A percentile compares a stretch with the other conserved stretches of the same genome.
These are phyloP conservation scores for Penicillium lividum DNA, from an alignment of 495 filamentous ascomycete species.

Conservation along the genomic window DNA sequence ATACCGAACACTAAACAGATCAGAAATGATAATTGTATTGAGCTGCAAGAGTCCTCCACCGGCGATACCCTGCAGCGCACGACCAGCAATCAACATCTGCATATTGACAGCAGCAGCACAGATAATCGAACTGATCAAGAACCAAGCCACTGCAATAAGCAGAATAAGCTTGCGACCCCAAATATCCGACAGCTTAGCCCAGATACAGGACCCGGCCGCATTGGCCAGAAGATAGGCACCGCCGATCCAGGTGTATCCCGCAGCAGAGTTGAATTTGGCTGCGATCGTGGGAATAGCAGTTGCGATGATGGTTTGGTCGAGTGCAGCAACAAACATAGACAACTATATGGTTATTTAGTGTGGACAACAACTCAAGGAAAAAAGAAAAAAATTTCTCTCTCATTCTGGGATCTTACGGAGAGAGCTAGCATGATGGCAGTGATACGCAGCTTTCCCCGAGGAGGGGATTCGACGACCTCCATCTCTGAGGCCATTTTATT, in stretches of 20 bases:
- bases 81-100: slow-evolving; percentile 54
- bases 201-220: slow-evolving; percentile 55
- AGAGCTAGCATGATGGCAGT: slow-evolving; percentile 31
- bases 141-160: slow-evolving; percentile 46
- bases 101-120: slow-evolving; percentile 52
- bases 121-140: slow-evolving; percentile 45
- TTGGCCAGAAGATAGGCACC: slow-evolving; percentile 62
- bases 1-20: slow-evolving; percentile 60
- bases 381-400: neutral
- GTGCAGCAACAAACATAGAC: slow-evolving; percentile 57
- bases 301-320: slow-evolving; percentile 64
- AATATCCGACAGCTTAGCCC: slow-evolving; percentile 61
- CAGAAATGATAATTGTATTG: slow-evolving; percentile 55
- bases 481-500: slow-evolving; percentile 18
- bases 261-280: slow-evolving; percentile 55
- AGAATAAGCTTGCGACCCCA: slow-evolving; percentile 61
- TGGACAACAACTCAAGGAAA: neutral
- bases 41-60: slow-evolving; percentile 56
- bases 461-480: slow-evolving; percentile 19
- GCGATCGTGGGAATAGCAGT: slow-evolving; percentile 62
- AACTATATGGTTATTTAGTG: slow-evolving; percentile 9
- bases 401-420: slow-evolving; percentile 18
- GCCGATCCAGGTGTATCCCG: slow-evolving; percentile 68
- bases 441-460: slow-evolving; percentile 25
- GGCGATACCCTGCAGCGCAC: slow-evolving; percentile 56